Conservation (phyloP, 805 yeast species). For the Kuraishia floccosa region DNA sequence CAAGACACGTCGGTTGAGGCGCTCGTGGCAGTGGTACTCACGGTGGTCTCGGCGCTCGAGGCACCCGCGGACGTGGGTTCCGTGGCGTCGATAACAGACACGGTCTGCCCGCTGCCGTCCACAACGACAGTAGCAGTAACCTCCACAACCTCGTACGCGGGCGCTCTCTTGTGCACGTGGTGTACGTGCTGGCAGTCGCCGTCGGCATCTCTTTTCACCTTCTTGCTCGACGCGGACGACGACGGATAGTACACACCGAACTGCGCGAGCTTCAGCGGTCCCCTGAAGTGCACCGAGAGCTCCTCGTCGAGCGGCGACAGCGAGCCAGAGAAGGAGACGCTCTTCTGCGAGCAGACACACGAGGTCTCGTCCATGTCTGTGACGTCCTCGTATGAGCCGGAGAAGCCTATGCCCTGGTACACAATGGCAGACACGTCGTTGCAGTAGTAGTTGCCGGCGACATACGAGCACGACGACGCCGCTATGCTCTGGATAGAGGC, state of each 20-base stretch:
- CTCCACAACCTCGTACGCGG: slow-evolving; percentile 51
- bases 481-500: slow-evolving; percentile 9
- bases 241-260: slow-evolving; percentile 85
- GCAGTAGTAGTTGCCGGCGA: slow-evolving; percentile 81
- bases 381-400: slow-evolving; percentile 69
- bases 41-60: slow-evolving; percentile 13
- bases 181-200: slow-evolving; percentile 35
- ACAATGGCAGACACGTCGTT: slow-evolving; percentile 42
- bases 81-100: slow-evolving; percentile 14
- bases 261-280: slow-evolving; percentile 69
- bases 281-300: slow-evolving; percentile 82
- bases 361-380: slow-evolving; percentile 50
- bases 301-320: slow-evolving; percentile 81
- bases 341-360: slow-evolving; percentile 58
- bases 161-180: slow-evolving; percentile 48
- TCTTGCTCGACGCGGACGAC: slow-evolving; percentile 23
- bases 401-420: slow-evolving; percentile 63
- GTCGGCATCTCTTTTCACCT: slow-evolving; percentile 23
- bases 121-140: slow-evolving; percentile 75
- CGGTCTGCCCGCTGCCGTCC: slow-evolving; percentile 41
- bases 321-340: slow-evolving; percentile 53
- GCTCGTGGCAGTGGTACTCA: slow-evolving; percentile 7
- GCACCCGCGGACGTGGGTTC: slow-evolving; percentile 11
- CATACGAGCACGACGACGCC: slow-evolving; percentile 18
- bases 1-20: slow-evolving; percentile 4